Percentiles rank a stretch among this genome's conserved stretches.
Conservation (phyloP, 495 filamentous ascomycete species). For the Aspergillus steynii region DNA sequence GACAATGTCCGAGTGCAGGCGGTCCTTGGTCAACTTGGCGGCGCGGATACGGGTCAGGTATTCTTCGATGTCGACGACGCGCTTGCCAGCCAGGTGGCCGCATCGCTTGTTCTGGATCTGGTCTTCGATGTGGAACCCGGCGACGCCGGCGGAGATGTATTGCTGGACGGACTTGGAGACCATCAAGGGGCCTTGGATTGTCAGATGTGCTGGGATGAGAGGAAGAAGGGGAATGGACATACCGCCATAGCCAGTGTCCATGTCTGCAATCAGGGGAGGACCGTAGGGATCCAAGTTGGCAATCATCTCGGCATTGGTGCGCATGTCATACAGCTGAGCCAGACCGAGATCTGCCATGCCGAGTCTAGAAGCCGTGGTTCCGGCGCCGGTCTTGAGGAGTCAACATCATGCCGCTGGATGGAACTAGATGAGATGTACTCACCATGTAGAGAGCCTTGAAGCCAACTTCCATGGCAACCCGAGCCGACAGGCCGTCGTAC, state of each 20-base stretch:
- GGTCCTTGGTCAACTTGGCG: constrained; percentile 48
- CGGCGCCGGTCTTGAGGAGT: constrained; percentile 60
- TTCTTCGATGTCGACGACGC: constrained; percentile 52
- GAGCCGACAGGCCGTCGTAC: constrained; percentile 68
- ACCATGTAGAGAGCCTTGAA: constrained; percentile 71
- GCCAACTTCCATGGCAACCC: constrained; percentile 59
- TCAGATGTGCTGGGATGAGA: background rate
- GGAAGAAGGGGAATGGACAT: background rate
- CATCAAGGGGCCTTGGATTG: constrained; percentile 54
- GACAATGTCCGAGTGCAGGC: constrained; percentile 58
- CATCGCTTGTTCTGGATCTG: constrained; percentile 67
- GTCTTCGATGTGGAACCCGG: constrained; percentile 72
- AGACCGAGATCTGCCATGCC: constrained; percentile 70
- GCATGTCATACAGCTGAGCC: constrained; percentile 65
- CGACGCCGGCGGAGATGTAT: constrained; percentile 68
- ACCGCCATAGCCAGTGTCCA: constrained; percentile 67
- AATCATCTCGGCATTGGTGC: constrained; percentile 64
- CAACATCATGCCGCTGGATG: background rate
- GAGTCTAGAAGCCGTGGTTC: constrained; percentile 61
- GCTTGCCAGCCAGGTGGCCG: constrained; percentile 62
- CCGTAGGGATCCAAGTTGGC: constrained; percentile 58
- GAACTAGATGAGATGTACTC: constrained; percentile 9
- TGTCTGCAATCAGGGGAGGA: constrained; percentile 68
- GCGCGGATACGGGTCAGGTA: constrained; percentile 59
- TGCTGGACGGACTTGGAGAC: constrained; percentile 62